Evolutionary conservation across 176 grass and related monocot species (phyloP).

Genomic region (Phragmites australis): DNA sequence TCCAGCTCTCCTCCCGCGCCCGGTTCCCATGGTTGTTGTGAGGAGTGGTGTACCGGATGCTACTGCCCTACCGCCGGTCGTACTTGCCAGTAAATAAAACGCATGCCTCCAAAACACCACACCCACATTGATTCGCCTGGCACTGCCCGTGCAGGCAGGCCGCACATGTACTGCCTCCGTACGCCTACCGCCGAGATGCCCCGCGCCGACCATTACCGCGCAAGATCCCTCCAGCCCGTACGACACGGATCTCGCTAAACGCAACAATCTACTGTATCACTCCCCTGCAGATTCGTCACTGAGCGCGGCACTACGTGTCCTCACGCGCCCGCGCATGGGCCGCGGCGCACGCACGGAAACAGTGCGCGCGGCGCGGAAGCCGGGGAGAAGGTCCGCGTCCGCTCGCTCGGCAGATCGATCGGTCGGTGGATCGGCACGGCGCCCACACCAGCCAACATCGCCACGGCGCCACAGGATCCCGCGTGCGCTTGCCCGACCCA

Average conservation of each 20-base stretch:
- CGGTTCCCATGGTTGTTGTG: too few relatives aligned
- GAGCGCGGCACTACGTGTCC: background rate
- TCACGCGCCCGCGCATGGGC: background rate
- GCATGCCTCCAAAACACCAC: too few relatives aligned
- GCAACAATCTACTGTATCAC: too few relatives aligned
- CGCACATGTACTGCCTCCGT: background rate
- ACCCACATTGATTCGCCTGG: background rate
- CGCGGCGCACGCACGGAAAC: background rate
- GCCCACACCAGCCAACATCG: background rate
- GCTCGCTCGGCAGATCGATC: too few relatives aligned
- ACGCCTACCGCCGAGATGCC: background rate
- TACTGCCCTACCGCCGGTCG: too few relatives aligned
- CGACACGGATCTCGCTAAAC: background rate
- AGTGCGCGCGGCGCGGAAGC: background rate
- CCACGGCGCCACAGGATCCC: background rate
- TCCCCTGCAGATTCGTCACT: background rate
- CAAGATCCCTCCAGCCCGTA: slow-evolving; percentile 14
- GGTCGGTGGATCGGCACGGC: background rate
- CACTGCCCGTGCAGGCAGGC: background rate
- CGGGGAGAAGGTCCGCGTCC: background rate
- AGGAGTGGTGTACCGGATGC: too few relatives aligned
- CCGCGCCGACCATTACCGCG: background rate
- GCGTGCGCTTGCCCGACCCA: background rate
- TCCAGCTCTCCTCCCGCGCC: too few relatives aligned
- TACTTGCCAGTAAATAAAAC: too few relatives aligned